phyloP scores from a whole-genome alignment of 2,329 filamentous ascomycete species.

The Dactylella cylindrospora region DNA sequence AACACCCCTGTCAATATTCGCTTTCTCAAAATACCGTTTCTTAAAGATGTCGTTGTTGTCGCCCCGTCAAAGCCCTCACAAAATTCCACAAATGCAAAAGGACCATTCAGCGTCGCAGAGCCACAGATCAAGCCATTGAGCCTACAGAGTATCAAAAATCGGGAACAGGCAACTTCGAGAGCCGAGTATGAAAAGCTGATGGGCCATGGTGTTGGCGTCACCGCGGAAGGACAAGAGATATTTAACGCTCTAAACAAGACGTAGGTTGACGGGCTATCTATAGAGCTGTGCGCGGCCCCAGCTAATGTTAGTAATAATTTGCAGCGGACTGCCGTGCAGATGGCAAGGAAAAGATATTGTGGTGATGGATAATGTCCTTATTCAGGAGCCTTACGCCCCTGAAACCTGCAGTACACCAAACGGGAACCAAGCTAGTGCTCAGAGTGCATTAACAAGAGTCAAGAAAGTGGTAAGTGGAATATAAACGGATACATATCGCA shows the following conservation, averaged over 20 bases:
- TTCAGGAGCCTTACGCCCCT: constrained; percentile 47
- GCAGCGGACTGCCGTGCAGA: constrained; percentile 47
- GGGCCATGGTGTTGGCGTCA: constrained; percentile 47
- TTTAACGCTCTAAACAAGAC: constrained; percentile 48
- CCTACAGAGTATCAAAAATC: constrained; percentile 41
- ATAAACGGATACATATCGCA: background rate
- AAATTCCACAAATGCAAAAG: constrained; percentile 23
- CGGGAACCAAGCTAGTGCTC: constrained; percentile 32
- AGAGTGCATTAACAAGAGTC: constrained; percentile 46
- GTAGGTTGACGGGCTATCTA: constrained; percentile 28
- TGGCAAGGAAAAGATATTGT: constrained; percentile 49
- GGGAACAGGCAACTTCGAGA: constrained; percentile 24
- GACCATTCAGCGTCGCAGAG: constrained; percentile 46
- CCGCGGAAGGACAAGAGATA: constrained; percentile 48
- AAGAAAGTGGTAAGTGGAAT: constrained; percentile 47
- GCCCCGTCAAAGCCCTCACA: constrained; percentile 24
- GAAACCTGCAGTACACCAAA: constrained; percentile 37
- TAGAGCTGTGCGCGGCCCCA: background rate
- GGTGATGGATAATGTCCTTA: constrained; percentile 47
- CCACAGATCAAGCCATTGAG: constrained; percentile 46
- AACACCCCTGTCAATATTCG: constrained; percentile 45
- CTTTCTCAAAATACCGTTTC: constrained; percentile 48
- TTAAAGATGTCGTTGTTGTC: constrained; percentile 48
- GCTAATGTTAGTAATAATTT: constrained; percentile 4
- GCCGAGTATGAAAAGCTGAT: constrained; percentile 44